Conservation (phyloP, 257 asterid species). For the Solanum lignicaule region DNA sequence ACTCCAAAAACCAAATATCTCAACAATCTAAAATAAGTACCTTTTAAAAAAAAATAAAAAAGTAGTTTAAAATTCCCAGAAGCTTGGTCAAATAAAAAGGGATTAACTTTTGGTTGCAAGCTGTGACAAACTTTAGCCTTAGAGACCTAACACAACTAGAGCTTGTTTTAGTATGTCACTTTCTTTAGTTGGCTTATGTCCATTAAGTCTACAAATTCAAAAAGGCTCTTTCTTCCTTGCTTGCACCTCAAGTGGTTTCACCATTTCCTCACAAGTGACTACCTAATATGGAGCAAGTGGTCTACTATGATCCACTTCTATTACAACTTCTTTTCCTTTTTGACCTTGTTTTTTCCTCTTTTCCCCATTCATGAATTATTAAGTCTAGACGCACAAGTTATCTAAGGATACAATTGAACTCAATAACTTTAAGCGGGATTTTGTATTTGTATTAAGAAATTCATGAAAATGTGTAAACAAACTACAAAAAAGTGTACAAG, state of each 20-base stretch:
- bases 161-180: slow-evolving; percentile 25
- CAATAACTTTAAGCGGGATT: fast-evolving
- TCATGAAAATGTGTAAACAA: neutral
- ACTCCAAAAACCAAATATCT: neutral
- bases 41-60: too few species aligned
- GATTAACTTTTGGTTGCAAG: slow-evolving; percentile 12
- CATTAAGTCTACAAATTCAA: slow-evolving; percentile 4
- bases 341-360: neutral
- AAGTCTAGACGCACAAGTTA: too few species aligned
- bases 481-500: too few species aligned
- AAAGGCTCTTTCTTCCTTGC: slow-evolving; percentile 11
- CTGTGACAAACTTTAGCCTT: slow-evolving; percentile 23
- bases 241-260: slow-evolving; percentile 18
- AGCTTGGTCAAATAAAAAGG: neutral
- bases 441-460: neutral
- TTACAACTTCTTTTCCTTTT: neutral
- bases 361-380: neutral
- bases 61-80: neutral
- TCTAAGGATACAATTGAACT: neutral
- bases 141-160: slow-evolving; percentile 17
- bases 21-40: neutral
- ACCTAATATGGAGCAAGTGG: neutral
- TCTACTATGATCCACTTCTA: neutral
- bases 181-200: slow-evolving; percentile 21
- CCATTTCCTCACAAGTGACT: slow-evolving; percentile 3